phyloP scores from a whole-genome alignment of 75 land plant species.

The Pinus albicaulis region DNA sequence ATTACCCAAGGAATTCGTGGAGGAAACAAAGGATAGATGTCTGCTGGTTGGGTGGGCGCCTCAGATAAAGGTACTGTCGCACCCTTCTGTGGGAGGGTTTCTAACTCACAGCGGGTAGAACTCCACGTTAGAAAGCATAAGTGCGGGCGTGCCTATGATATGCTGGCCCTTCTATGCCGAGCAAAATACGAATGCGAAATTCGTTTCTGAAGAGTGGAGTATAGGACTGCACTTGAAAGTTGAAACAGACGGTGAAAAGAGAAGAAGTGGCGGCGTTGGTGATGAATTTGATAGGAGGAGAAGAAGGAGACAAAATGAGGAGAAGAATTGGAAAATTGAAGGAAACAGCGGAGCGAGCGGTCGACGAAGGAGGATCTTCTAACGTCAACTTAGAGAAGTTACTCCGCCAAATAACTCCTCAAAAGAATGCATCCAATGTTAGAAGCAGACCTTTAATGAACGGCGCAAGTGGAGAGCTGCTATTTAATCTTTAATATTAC shows the following conservation, averaged over 20 bases:
- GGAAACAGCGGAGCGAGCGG: slow-evolving; percentile 32
- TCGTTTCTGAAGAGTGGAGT: slow-evolving; percentile 32
- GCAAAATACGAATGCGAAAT: slow-evolving; percentile 21
- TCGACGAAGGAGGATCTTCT: slow-evolving; percentile 54
- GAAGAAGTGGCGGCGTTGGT: slow-evolving; percentile 36
- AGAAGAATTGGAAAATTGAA: slow-evolving; percentile 21
- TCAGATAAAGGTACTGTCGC: slow-evolving; percentile 24
- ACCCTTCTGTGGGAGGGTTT: slow-evolving; percentile 12
- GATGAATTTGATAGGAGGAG: slow-evolving; percentile 25
- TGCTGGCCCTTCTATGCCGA: slow-evolving; percentile 66
- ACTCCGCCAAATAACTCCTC: neutral
- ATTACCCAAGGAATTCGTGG: neutral
- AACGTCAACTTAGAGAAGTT: slow-evolving; percentile 1
- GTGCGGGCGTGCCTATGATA: slow-evolving; percentile 22
- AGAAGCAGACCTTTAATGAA: no score
- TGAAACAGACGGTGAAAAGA: neutral
- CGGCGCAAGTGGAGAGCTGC: no score
- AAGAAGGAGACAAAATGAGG: slow-evolving; percentile 42
- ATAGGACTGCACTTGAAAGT: slow-evolving; percentile 22
- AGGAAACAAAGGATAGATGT: slow-evolving; percentile 8
- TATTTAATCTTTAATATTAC: no score
- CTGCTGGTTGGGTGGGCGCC: slow-evolving; percentile 10
- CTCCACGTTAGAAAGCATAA: slow-evolving; percentile 9
- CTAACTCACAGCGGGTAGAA: slow-evolving; percentile 16
- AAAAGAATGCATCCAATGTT: no score